These are phyloP conservation scores for Sporothrix variecibatus DNA, from an alignment of 2,329 filamentous ascomycete genomes.

Conservation along the genomic window DNA sequence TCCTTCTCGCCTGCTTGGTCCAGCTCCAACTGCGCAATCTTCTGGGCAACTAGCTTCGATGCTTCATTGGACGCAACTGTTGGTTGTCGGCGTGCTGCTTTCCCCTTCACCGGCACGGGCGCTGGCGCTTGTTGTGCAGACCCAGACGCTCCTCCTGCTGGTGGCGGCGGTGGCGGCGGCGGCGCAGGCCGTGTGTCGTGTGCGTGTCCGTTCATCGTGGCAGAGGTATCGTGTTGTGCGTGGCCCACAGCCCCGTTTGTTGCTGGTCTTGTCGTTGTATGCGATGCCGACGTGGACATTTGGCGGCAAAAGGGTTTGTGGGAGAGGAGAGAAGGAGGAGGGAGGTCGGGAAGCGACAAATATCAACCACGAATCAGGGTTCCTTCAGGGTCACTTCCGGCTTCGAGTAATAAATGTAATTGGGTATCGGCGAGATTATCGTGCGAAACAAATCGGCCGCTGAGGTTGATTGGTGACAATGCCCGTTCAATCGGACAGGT, in stretches of 20 bases:
- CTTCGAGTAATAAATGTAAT: background rate
- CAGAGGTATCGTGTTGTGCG: constrained; percentile 35
- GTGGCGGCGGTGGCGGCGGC: constrained; percentile 48
- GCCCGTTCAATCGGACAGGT: constrained; percentile 5
- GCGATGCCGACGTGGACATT: constrained; percentile 44
- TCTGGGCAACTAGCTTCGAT: constrained; percentile 85
- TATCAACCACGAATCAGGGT: background rate
- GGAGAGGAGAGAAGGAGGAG: background rate
- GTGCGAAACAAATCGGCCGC: background rate
- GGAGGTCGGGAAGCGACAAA: background rate
- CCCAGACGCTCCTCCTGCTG: constrained; percentile 34
- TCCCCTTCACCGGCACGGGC: constrained; percentile 50
- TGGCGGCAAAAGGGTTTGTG: constrained; percentile 15
- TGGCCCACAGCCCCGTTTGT: constrained; percentile 37
- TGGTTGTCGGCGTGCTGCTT: constrained; percentile 86
- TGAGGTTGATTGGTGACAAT: background rate
- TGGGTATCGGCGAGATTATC: background rate
- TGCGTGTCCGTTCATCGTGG: constrained; percentile 40
- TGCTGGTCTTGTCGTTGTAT: constrained; percentile 38
- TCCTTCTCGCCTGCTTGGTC: constrained; percentile 93
- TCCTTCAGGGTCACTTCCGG: background rate
- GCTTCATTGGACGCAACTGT: constrained; percentile 82
- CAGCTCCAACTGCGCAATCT: constrained; percentile 92
- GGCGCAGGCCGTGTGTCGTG: constrained; percentile 46
- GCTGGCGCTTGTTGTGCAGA: constrained; percentile 39